A percentile compares a stretch with the other conserved stretches of the same genome.
phyloP scores from a whole-genome alignment of 495 filamentous ascomycete species.

The Neurospora sp. region DNA sequence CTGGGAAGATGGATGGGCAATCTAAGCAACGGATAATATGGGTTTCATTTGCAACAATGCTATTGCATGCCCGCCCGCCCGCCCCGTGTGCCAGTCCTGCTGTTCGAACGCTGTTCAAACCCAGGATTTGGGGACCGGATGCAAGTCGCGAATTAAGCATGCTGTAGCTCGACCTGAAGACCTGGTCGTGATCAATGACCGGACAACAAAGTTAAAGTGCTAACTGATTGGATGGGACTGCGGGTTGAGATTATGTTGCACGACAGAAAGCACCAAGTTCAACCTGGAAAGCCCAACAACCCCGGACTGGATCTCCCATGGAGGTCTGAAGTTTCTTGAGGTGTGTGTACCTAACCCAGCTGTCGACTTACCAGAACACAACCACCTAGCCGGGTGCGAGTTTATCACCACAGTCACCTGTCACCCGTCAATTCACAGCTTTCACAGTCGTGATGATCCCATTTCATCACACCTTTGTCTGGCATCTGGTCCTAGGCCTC shows the following conservation, averaged over 20 bases:
- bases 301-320: background rate
- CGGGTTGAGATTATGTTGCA: background rate
- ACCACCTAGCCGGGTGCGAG: background rate
- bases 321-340: background rate
- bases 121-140: background rate
- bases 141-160: background rate
- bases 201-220: background rate
- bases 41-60: background rate
- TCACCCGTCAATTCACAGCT: no score
- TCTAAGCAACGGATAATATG: background rate
- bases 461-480: background rate
- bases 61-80: background rate
- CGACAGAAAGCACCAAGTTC: background rate
- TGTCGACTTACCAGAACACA: accelerated
- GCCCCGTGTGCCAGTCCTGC: background rate
- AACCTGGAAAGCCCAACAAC: background rate
- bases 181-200: background rate
- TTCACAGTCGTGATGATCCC: background rate
- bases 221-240: background rate
- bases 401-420: background rate
- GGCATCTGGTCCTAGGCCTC: no score
- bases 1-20: background rate
- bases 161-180: background rate
- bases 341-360: background rate
- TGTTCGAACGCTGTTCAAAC: background rate